Conservation (phyloP, 768 basidiomycete species). For the Suillus alpinus region DNA sequence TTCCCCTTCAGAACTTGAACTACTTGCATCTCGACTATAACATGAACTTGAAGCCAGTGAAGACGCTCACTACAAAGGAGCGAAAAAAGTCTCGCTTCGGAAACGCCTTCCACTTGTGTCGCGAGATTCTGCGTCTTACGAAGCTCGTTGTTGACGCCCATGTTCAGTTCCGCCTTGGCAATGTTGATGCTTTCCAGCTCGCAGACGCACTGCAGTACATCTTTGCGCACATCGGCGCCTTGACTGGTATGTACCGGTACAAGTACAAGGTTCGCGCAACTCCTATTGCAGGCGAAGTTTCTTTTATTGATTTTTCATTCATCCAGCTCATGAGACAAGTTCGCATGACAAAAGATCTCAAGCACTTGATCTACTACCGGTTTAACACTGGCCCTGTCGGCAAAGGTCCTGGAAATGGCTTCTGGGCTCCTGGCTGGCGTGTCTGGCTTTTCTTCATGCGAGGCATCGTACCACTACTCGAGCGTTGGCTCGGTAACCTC, state of each 20-base stretch:
- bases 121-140: slow-evolving; percentile 95
- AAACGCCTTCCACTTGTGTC: slow-evolving; percentile 97
- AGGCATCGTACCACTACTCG: slow-evolving; percentile 95
- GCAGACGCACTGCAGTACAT: slow-evolving; percentile 98
- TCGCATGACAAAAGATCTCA: slow-evolving; percentile 98
- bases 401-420: slow-evolving; percentile 97
- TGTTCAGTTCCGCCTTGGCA: slow-evolving; percentile 97
- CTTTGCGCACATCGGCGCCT: slow-evolving; percentile 93
- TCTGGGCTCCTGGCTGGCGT: slow-evolving; percentile 99
- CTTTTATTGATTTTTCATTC: slow-evolving; percentile 7
- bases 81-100: slow-evolving; percentile 99
- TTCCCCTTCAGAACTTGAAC: slow-evolving; percentile 65
- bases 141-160: slow-evolving; percentile 99
- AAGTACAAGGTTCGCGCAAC: slow-evolving; percentile 82
- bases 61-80: slow-evolving; percentile 98
- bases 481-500: slow-evolving; percentile 96
- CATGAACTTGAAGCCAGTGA: slow-evolving; percentile 97
- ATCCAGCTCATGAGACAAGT: slow-evolving; percentile 95
- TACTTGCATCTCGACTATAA: slow-evolving; percentile 97
- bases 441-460: slow-evolving; percentile 99
- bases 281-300: background rate
- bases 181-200: slow-evolving; percentile 98
- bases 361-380: slow-evolving; percentile 96
- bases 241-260: slow-evolving; percentile 99
- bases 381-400: slow-evolving; percentile 99